Conservation (phyloP, 176 grass and related monocot genomes). For the Triticum urartu region DNA sequence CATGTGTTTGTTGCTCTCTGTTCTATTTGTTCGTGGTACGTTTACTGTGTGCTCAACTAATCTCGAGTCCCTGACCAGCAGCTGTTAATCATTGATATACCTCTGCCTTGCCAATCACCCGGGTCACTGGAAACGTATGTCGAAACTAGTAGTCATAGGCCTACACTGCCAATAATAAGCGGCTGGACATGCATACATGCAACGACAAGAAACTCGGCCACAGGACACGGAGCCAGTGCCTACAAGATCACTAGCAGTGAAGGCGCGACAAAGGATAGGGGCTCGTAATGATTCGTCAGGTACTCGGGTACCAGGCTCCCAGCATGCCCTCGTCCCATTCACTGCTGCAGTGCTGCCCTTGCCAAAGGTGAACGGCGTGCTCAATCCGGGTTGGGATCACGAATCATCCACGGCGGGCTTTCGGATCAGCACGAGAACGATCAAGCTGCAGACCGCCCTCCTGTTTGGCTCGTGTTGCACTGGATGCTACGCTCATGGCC, state of each 20-base stretch:
- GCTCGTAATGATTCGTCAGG: conserved; percentile 19
- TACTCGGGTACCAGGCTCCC: not conserved
- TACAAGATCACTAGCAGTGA: not conserved
- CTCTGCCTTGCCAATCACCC: not conserved
- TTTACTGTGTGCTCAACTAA: not conserved
- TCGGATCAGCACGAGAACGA: not conserved
- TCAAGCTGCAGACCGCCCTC: not conserved
- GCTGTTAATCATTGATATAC: not conserved
- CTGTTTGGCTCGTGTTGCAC: too few species aligned
- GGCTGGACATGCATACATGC: not conserved
- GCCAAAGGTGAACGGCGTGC: not conserved
- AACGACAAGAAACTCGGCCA: not conserved
- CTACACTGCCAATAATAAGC: not conserved
- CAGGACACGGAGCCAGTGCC: not conserved
- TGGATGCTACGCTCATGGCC: not conserved
- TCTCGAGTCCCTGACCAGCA: not conserved
- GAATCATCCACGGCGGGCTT: not conserved
- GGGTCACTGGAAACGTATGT: not conserved
- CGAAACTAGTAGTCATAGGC: too few species aligned
- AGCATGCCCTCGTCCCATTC: not conserved
- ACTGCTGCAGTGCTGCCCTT: not conserved
- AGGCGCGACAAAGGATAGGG: not conserved
- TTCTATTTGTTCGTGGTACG: not conserved
- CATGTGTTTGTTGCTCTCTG: not conserved
- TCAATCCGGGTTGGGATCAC: conserved; percentile 3